These are phyloP conservation scores for Paramecium sonneborni DNA, from an alignment of 73 alveolate genomes.

Conservation along the genomic window DNA sequence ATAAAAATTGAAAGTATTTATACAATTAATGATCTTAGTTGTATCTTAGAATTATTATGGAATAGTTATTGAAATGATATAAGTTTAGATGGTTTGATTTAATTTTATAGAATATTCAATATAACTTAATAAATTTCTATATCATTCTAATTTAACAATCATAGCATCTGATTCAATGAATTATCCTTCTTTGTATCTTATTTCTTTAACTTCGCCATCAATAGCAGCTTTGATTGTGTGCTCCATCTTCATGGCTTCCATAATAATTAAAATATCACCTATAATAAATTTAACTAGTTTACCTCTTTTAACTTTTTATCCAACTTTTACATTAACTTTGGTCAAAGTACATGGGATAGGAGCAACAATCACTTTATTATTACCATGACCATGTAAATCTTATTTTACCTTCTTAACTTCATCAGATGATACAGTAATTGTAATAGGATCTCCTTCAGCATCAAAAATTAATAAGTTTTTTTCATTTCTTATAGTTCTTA, in stretches of 20 bases:
- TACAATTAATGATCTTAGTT: too few species aligned
- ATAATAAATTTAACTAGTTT: neutral
- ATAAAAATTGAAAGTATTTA: too few species aligned
- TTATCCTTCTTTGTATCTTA: constrained; percentile 70
- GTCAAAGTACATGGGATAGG: constrained; percentile 91
- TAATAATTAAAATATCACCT: constrained; percentile 63
- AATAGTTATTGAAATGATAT: too few species aligned
- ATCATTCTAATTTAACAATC: constrained; percentile 59
- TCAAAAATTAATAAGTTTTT: constrained; percentile 32
- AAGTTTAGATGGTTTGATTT: neutral
- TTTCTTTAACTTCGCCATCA: constrained; percentile 78
- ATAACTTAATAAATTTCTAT: neutral
- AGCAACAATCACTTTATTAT: constrained; percentile 62
- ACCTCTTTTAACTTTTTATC: constrained; percentile 80
- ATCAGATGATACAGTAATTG: constrained; percentile 57
- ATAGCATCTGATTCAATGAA: constrained; percentile 82
- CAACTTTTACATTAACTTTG: constrained; percentile 73
- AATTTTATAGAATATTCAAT: neutral
- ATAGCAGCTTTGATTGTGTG: constrained; percentile 76
- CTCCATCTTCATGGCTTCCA: constrained; percentile 85
- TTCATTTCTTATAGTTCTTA: neutral
- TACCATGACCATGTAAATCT: constrained; percentile 31
- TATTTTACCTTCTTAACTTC: constrained; percentile 52
- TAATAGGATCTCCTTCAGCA: constrained; percentile 58
- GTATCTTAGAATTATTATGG: too few species aligned